phyloP scores from a whole-genome alignment of 2,329 filamentous ascomycete genomes.

The Stagonosporopsis cucurbitacearum region DNA sequence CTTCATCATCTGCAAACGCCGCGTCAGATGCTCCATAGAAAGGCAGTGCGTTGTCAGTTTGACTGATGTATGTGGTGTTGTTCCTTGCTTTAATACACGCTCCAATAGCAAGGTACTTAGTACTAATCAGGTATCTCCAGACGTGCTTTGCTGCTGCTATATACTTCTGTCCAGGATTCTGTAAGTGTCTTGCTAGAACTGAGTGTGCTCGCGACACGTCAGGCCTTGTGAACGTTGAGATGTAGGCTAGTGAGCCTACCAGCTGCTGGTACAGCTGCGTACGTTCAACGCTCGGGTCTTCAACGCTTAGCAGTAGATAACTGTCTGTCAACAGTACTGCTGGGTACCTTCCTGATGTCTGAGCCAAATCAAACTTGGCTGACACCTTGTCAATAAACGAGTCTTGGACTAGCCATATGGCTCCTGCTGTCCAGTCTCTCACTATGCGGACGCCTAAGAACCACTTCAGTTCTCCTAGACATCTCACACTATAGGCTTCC shows the following conservation, averaged over 20 bases:
- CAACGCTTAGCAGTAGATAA: too few species aligned
- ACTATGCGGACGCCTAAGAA: conserved; percentile 1
- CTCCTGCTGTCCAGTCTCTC: conserved; percentile 5
- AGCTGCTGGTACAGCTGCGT: conserved; percentile 22
- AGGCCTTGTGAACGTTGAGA: conserved; percentile 14
- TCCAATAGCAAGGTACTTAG: conserved; percentile 5
- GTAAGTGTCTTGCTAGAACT: conserved; percentile 16
- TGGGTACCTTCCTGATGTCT: too few species aligned
- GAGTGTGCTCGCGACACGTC: conserved; percentile 19
- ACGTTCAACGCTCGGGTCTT: background rate
- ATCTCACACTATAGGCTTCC: conserved; percentile 20
- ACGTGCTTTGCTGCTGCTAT: background rate
- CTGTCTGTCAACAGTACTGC: too few species aligned
- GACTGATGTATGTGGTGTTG: background rate
- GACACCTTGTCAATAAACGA: background rate
- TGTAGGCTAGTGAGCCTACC: conserved; percentile 25
- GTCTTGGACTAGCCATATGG: conserved; percentile 6
- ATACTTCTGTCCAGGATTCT: background rate
- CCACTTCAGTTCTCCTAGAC: background rate
- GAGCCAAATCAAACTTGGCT: too few species aligned
- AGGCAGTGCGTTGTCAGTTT: background rate
- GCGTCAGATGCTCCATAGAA: background rate
- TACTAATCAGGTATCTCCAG: background rate
- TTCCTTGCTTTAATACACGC: conserved; percentile 1
- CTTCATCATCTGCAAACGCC: too few species aligned